Conservation (phyloP, 148 eudicot genomes). For the Vaccinium macrocarpon region DNA sequence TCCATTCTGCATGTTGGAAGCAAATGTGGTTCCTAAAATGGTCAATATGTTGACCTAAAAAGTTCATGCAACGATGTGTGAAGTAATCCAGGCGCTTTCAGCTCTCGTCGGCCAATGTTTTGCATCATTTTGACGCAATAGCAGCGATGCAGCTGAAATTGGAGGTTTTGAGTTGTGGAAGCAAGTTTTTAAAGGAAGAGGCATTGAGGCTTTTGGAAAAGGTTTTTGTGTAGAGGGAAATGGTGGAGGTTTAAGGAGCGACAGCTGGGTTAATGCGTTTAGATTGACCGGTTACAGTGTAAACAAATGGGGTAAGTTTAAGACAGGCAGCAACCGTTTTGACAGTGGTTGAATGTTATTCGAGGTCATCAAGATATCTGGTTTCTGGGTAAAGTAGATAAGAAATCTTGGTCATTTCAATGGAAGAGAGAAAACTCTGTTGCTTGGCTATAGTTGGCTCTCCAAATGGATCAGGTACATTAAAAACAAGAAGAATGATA, state of each 20-base stretch:
- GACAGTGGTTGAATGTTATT: slow-evolving; percentile 30
- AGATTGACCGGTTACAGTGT: slow-evolving; percentile 22
- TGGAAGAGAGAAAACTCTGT: neutral
- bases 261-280: slow-evolving; percentile 22
- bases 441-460: neutral
- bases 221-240: slow-evolving; percentile 31
- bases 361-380: slow-evolving; percentile 32
- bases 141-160: slow-evolving; percentile 23
- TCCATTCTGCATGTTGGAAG: slow-evolving; percentile 39
- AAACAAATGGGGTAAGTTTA: slow-evolving; percentile 28
- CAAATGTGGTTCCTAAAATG: slow-evolving; percentile 33
- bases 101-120: slow-evolving; percentile 34
- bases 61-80: slow-evolving; percentile 29
- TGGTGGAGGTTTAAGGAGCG: slow-evolving; percentile 31
- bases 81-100: slow-evolving; percentile 37
- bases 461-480: neutral
- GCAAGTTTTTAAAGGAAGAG: slow-evolving; percentile 32
- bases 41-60: slow-evolving; percentile 25
- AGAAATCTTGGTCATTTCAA: neutral
- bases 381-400: slow-evolving; percentile 17
- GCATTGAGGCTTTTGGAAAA: slow-evolving; percentile 23
- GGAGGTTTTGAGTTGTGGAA: slow-evolving; percentile 38
- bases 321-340: slow-evolving; percentile 36
- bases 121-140: slow-evolving; percentile 20
- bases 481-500: too few species aligned